Evolutionary conservation across 805 yeast species (phyloP), one percentile per base, ranked within the genome.

Genomic region (Scheffersomyces amazonensis): DNA sequence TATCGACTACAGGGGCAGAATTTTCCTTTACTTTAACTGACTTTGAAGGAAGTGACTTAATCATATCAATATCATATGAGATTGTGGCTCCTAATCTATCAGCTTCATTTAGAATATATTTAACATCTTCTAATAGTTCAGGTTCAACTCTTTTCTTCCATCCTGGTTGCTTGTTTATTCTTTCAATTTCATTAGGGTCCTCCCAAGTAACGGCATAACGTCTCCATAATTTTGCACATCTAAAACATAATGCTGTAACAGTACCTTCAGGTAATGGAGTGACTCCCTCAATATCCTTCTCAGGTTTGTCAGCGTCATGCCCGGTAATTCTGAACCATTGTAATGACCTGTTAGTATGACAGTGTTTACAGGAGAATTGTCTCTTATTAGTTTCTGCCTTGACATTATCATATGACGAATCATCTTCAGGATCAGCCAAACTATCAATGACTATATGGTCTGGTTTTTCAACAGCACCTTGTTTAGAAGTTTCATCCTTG

Each of bases 201-300:
- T 82, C 87, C 98, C 98, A 93, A 8, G 69, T 71, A 0, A 87
- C 81, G 0, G 89, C 96, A 58, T 91, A 91, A 28, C 95, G 66
- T 57, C 96, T 73, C 98, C 98, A 91, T 20, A 93, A 54, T 41
- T 85, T 73, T 0, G 96, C 96, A 66, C 99, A 91, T 37, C 98
- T 69, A 20, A 74, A 62, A 58, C 99, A 91, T 11, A 91, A 64
- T 0, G 89, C 96, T 12, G 69, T 60, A 2, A 79, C 62, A 8
- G 34, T 35, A 9, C 44, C 50, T 13, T 47, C 48, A 10, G 36
- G 20, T 53, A 8, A 53, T 48, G 53, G 49, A 11, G 3, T 15
- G 3, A 5, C 30, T 5, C 5, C 10, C 12, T 15, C 30, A 13
- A 6, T 17, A 5, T n/a, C 5, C n/a, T 49, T 49, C 5, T 62